These are phyloP conservation scores for Podaxis sp. DNA, from an alignment of 768 basidiomycete genomes.

Conservation along the genomic window DNA sequence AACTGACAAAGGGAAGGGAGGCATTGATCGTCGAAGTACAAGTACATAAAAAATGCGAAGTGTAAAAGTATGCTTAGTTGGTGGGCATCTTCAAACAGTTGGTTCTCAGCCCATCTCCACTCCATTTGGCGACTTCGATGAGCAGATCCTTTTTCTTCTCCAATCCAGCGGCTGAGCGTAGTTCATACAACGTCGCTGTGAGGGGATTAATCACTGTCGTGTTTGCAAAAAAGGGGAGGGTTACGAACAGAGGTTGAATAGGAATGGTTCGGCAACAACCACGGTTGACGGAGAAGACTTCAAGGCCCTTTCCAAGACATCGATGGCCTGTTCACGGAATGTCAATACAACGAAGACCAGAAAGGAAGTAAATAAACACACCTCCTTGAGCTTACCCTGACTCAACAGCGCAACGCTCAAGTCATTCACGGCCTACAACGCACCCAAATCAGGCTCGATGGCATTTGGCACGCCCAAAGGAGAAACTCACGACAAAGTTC, in stretches of 20 bases:
- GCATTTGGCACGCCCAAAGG: not conserved
- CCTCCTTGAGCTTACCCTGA: conserved; percentile 74
- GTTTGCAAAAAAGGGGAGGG: not conserved
- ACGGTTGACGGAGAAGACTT: conserved; percentile 66
- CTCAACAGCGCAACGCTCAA: conserved; percentile 69
- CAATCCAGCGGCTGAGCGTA: conserved; percentile 68
- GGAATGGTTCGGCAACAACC: conserved; percentile 76
- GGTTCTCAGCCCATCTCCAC: conserved; percentile 78
- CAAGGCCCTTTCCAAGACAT: conserved; percentile 63
- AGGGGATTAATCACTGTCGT: not conserved
- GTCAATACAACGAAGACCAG: not conserved
- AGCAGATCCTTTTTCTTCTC: conserved; percentile 78
- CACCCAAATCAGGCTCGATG: not conserved
- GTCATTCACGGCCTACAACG: conserved; percentile 68
- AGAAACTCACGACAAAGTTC: conserved; percentile 53
- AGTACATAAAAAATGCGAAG: not conserved
- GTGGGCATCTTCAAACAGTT: conserved; percentile 79
- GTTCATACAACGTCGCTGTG: conserved; percentile 80
- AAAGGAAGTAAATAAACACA: conserved; percentile 24
- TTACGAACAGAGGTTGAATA: conserved; percentile 79
- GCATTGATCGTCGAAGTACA: not conserved
- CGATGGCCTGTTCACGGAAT: conserved; percentile 53
- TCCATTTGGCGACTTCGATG: conserved; percentile 80
- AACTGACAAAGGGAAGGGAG: not conserved
- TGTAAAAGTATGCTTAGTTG: conserved; percentile 30